Evolutionary conservation across 2,329 filamentous ascomycete species (phyloP).

Genomic region (Exserohilum turcica): DNA sequence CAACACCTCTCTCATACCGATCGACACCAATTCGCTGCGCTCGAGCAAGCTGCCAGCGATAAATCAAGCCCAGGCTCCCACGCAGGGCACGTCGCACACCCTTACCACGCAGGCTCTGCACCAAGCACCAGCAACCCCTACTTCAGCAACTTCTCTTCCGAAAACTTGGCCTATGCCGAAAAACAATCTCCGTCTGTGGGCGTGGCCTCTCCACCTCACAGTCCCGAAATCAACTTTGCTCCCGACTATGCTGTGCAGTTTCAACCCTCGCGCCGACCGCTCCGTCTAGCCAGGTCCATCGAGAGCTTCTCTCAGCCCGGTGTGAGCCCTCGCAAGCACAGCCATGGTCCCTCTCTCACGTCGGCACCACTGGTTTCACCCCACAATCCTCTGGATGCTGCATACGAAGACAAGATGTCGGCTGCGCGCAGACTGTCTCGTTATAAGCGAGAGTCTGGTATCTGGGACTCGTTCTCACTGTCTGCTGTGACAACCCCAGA

Average conservation of each 20-base stretch:
- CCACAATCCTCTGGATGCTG: conserved; percentile 25
- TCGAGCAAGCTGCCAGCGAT: conserved; percentile 56
- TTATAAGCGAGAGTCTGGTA: conserved; percentile 39
- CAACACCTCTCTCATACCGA: conserved; percentile 67
- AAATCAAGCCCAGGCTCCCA: conserved; percentile 52
- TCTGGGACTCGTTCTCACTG: conserved; percentile 39
- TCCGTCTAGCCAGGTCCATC: conserved; percentile 45
- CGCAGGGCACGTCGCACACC: conserved; percentile 59
- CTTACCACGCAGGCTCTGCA: conserved; percentile 53
- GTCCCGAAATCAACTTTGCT: conserved; percentile 23
- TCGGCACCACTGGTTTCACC: conserved; percentile 50
- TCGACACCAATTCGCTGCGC: conserved; percentile 58
- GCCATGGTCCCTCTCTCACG: conserved; percentile 47
- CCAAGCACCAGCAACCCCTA: conserved; percentile 51
- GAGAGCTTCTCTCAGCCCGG: conserved; percentile 63
- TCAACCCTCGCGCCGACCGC: conserved; percentile 17
- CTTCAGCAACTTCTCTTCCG: conserved; percentile 35
- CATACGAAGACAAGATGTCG: conserved; percentile 4
- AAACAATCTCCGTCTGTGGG: conserved; percentile 24
- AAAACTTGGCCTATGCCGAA: conserved; percentile 25
- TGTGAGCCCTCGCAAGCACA: conserved; percentile 48
- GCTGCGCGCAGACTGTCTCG: conserved; percentile 10
- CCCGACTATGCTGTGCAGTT: conserved; percentile 16
- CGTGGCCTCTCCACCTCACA: conserved; percentile 31
- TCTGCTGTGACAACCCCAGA: conserved; percentile 22